phyloP scores from a whole-genome alignment of 164 flowering plant genomes.

The Kingdonia uniflora region DNA sequence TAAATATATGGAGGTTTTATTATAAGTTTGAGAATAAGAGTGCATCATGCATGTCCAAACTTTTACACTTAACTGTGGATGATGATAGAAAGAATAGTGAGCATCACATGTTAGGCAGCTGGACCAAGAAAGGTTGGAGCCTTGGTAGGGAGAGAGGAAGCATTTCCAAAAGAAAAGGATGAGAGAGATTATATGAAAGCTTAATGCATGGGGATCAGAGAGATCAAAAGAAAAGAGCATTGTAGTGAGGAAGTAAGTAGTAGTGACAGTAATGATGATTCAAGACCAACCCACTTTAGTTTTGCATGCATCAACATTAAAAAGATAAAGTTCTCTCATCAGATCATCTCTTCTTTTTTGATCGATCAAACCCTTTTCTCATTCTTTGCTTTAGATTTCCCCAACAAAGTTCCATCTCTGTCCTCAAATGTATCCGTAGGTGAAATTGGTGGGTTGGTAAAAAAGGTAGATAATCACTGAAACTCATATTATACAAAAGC shows the following conservation, averaged over 20 bases:
- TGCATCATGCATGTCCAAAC: too few species aligned
- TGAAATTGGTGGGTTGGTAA: too few species aligned
- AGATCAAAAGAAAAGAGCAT: conserved; percentile 4
- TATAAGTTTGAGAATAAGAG: too few species aligned
- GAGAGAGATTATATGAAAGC: neutral
- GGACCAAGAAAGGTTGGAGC: too few species aligned
- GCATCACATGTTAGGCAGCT: too few species aligned
- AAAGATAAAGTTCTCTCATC: neutral
- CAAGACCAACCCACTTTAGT: conserved; percentile 1
- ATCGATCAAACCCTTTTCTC: neutral
- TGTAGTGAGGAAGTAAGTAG: neutral
- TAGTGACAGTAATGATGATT: conserved; percentile 24
- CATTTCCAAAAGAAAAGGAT: neutral
- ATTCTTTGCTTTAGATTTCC: conserved; percentile 1
- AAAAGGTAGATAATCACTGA: neutral
- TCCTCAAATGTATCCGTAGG: too few species aligned
- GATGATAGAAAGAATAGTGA: too few species aligned
- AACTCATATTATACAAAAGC: neutral
- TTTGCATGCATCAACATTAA: conserved; percentile 18
- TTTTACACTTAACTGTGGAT: too few species aligned
- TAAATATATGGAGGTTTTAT: too few species aligned
- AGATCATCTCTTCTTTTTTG: conserved; percentile 1
- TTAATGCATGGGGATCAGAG: conserved; percentile 21
- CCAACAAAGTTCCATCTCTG: neutral
- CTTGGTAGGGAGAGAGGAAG: neutral